These are phyloP conservation scores for Erythrophleum fordii DNA, from an alignment of 306 rosid genomes.

Conservation along the genomic window DNA sequence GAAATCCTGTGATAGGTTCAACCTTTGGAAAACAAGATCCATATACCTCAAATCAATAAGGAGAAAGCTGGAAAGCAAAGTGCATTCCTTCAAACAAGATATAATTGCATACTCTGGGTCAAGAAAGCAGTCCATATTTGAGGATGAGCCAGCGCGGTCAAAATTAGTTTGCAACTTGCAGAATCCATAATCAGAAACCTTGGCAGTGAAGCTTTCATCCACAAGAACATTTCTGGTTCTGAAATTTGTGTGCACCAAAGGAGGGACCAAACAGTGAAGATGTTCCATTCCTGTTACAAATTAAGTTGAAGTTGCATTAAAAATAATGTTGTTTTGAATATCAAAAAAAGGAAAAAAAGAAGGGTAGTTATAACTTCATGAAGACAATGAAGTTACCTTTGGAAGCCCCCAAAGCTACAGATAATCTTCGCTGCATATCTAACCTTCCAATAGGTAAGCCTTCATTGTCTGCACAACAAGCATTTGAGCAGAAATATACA, in stretches of 20 bases:
- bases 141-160: constrained; percentile 58
- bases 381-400: constrained; percentile 54
- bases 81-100: background rate
- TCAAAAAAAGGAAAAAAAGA: background rate
- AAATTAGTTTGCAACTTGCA: constrained; percentile 46
- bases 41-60: constrained; percentile 1
- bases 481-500: constrained; percentile 11
- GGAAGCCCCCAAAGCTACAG: constrained; percentile 69
- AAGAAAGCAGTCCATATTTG: constrained; percentile 58
- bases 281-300: constrained; percentile 63
- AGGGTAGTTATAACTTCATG: background rate
- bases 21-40: constrained; percentile 46
- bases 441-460: constrained; percentile 73
- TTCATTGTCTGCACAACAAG: constrained; percentile 56
- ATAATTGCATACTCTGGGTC: constrained; percentile 70
- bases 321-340: constrained; percentile 9
- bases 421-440: constrained; percentile 57
- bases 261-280: constrained; percentile 74
- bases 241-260: constrained; percentile 66
- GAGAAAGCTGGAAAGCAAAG: constrained; percentile 2
- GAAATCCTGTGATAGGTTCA: constrained; percentile 47
- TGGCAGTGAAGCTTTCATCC: constrained; percentile 59
- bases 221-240: constrained; percentile 70
- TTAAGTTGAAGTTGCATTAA: background rate
- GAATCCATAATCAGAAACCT: constrained; percentile 77